phyloP scores from a whole-genome alignment of 768 basidiomycete genomes.

The Boletus speciosus region DNA sequence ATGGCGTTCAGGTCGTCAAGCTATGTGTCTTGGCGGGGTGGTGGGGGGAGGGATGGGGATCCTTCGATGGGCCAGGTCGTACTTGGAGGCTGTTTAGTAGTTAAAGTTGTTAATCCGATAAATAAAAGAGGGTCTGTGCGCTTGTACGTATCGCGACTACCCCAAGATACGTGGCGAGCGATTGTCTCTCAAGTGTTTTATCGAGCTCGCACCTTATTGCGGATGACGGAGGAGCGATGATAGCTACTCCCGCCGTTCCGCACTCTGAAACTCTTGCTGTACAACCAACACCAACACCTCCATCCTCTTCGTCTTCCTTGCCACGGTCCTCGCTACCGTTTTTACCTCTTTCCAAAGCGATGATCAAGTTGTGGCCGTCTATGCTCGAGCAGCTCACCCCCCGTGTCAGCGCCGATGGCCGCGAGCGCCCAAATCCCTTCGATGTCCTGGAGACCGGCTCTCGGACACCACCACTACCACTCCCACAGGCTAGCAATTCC shows the following conservation, averaged over 20 bases:
- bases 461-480: slow-evolving; percentile 6
- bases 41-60: slow-evolving; percentile 53
- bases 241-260: slow-evolving; percentile 6
- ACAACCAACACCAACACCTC: slow-evolving; percentile 11
- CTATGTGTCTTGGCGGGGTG: slow-evolving; percentile 51
- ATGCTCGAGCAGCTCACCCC: slow-evolving; percentile 61
- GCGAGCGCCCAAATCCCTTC: slow-evolving; percentile 59
- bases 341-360: slow-evolving; percentile 33
- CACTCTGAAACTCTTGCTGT: slow-evolving; percentile 6
- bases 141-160: slow-evolving; percentile 2
- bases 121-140: slow-evolving; percentile 9
- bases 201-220: neutral
- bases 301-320: slow-evolving; percentile 13
- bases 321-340: slow-evolving; percentile 21
- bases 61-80: slow-evolving; percentile 38
- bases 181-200: neutral
- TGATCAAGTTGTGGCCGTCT: slow-evolving; percentile 70
- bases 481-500: slow-evolving; percentile 1
- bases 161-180: neutral
- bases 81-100: slow-evolving; percentile 25
- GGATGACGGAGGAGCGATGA: slow-evolving; percentile 14
- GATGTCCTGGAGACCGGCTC: slow-evolving; percentile 40
- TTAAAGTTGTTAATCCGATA: neutral
- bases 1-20: slow-evolving; percentile 46
- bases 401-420: slow-evolving; percentile 41